Conservation (phyloP, 306 rosid species). For the Fragaria ananassa region DNA sequence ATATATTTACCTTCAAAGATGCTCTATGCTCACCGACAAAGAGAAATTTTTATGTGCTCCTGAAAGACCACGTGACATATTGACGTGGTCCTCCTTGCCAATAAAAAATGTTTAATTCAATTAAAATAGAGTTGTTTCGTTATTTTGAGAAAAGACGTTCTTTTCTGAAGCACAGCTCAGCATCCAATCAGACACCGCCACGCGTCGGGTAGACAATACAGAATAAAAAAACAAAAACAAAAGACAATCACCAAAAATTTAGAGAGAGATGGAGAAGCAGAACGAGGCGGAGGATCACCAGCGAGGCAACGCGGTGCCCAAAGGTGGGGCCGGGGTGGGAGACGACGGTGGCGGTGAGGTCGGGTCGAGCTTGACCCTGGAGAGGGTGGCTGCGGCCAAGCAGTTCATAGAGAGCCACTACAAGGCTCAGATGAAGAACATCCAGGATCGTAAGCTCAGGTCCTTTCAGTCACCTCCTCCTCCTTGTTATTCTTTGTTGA, state of each 20-base stretch:
- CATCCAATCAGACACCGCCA: conserved; percentile 3
- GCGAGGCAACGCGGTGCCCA: conserved; percentile 19
- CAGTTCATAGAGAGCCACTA: conserved; percentile 84
- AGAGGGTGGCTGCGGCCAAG: conserved; percentile 87
- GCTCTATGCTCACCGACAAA: too few relatives aligned
- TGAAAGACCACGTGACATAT: too few relatives aligned
- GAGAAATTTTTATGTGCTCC: too few relatives aligned
- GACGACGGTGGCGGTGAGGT: conserved; percentile 30
- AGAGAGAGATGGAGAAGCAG: conserved; percentile 34
- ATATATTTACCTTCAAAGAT: too few relatives aligned
- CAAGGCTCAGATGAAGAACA: conserved; percentile 68
- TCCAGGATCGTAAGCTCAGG: conserved; percentile 87
- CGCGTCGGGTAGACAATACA: conserved; percentile 25
- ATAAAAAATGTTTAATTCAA: too few relatives aligned
- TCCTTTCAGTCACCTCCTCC: background rate
- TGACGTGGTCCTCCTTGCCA: too few relatives aligned
- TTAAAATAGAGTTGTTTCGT: too few relatives aligned
- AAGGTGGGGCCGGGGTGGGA: conserved; percentile 9
- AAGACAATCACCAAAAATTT: conserved; percentile 34
- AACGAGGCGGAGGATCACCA: conserved; percentile 16
- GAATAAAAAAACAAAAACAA: background rate
- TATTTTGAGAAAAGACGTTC: too few relatives aligned
- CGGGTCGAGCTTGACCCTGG: conserved; percentile 80
- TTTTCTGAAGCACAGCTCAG: too few relatives aligned
- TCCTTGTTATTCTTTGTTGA: background rate